Percentiles rank a stretch among this genome's conserved stretches.
Evolutionary conservation across 345 rosid genomes (phyloP).

Genomic region (Ceriops tagal): DNA sequence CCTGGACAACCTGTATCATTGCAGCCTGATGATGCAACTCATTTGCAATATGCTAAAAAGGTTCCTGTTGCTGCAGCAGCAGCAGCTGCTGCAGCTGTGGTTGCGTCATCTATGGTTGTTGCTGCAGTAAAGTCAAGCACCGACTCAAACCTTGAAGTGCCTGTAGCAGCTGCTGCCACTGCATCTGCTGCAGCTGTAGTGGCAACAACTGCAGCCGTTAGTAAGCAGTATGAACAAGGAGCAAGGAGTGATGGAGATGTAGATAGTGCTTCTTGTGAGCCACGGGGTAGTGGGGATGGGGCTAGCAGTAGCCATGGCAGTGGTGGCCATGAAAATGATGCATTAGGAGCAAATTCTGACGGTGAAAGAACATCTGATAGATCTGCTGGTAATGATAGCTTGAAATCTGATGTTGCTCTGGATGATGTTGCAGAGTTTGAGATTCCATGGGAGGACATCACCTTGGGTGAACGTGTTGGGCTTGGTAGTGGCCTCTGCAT

Average conservation of each 20-base stretch:
- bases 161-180: constrained; percentile 93
- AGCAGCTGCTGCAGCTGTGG: constrained; percentile 90
- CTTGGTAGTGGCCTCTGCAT: constrained; percentile 58
- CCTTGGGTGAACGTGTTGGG: constrained; percentile 92
- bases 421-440: constrained; percentile 90
- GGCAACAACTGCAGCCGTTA: constrained; percentile 79
- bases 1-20: constrained; percentile 33
- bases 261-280: constrained; percentile 43
- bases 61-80: constrained; percentile 84
- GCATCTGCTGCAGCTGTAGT: constrained; percentile 92
- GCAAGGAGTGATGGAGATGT: constrained; percentile 52
- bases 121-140: constrained; percentile 68
- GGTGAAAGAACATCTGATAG: constrained; percentile 62
- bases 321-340: constrained; percentile 37
- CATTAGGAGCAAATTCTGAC: constrained; percentile 39
- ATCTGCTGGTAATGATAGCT: constrained; percentile 56
- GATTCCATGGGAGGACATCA: constrained; percentile 84
- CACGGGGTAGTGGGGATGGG: constrained; percentile 30
- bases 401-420: constrained; percentile 56
- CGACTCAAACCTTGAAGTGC: constrained; percentile 66
- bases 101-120: constrained; percentile 95
- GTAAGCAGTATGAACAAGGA: constrained; percentile 57
- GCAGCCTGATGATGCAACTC: constrained; percentile 43
- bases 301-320: constrained; percentile 21
- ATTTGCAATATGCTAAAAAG: constrained; percentile 43